Evolutionary conservation across 2,329 filamentous ascomycete genomes (phyloP), one percentile per base, ranked within the genome.

Genomic region (Kalaharituber pfeilii): DNA sequence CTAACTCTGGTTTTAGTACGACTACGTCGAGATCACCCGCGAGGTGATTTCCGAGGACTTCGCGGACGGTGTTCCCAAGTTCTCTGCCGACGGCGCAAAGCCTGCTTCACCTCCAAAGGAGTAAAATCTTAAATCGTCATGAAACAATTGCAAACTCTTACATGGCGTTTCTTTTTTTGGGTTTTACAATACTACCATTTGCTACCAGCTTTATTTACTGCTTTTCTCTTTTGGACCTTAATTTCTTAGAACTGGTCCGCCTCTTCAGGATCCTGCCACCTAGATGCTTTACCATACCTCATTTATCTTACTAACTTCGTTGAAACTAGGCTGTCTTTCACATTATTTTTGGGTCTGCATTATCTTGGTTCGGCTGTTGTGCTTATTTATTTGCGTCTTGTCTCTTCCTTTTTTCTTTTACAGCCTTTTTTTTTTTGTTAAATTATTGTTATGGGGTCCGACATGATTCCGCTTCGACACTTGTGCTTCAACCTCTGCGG

Each of bases 21-120:
- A 94, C 68, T 94, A 93, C 63, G 85, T 94, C 60, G 86, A 93
- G 73, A 73, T 91, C 60, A 82, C 78, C 20, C 74, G 84, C 58
- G 82, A 88, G 62, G 78, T 87, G 53, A 70, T 69, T 49, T 58
- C 60, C 44, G 62, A 63, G 49, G 59, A 62, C 39, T 20, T 22
- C 5, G 30, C n/a, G 9, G 62, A 61, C 56, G 56, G 57, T 45
- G 54, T 59, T 52, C 52, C 61, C 13, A 63, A 63, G 49, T 59
- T 62, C 33, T 63, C 61, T 18, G 33, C 29, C 25, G 53, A 55
- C 8, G 11, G 42, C 20, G 42, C 42, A 8, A 8, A 47, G 42
- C 11, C 11, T 9, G 20, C 11, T 8, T 8, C 11, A 9, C 8
- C 11, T 9, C 11, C 11, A 8, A 22, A 47, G 22, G 42, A 47